These are phyloP conservation scores for Cyberlindnera amylophila DNA, from an alignment of 805 yeast genomes.

Conservation along the genomic window DNA sequence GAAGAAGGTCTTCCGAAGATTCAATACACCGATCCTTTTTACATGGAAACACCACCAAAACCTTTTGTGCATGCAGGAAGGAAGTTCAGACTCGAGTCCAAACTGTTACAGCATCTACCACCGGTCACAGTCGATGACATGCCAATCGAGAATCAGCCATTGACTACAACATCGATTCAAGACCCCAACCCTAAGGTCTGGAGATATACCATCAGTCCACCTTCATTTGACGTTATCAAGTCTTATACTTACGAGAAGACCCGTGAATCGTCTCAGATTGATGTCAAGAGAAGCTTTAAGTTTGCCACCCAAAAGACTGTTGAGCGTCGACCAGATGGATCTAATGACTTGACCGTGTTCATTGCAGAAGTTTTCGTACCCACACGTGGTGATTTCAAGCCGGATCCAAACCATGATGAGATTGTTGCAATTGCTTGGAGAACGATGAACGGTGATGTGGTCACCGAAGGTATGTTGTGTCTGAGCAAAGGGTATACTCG, in stretches of 20 bases:
- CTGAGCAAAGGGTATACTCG: slow-evolving; percentile 28
- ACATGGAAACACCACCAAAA: slow-evolving; percentile 42
- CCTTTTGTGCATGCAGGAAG: slow-evolving; percentile 69
- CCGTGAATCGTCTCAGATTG: slow-evolving; percentile 46
- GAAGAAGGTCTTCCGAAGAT: slow-evolving; percentile 44
- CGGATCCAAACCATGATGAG: slow-evolving; percentile 65
- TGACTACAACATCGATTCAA: not conserved
- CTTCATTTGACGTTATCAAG: slow-evolving; percentile 47
- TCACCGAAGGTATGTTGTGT: slow-evolving; percentile 33
- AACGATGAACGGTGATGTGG: slow-evolving; percentile 41
- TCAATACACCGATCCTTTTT: slow-evolving; percentile 62
- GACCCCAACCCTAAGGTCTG: slow-evolving; percentile 28
- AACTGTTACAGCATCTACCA: slow-evolving; percentile 32
- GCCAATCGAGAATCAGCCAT: slow-evolving; percentile 3
- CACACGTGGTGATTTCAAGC: slow-evolving; percentile 44
- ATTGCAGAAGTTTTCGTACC: slow-evolving; percentile 66
- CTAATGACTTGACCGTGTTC: slow-evolving; percentile 51
- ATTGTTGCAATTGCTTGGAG: slow-evolving; percentile 62
- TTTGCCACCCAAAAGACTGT: slow-evolving; percentile 33
- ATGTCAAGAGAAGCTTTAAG: slow-evolving; percentile 39
- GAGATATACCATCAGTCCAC: slow-evolving; percentile 39
- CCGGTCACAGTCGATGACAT: slow-evolving; percentile 26
- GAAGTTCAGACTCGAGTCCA: slow-evolving; percentile 46
- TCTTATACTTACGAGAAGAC: slow-evolving; percentile 4
- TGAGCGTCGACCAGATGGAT: slow-evolving; percentile 36